phyloP scores from a whole-genome alignment of 2,329 filamentous ascomycete species.

The Mycosphaerella sp. region DNA sequence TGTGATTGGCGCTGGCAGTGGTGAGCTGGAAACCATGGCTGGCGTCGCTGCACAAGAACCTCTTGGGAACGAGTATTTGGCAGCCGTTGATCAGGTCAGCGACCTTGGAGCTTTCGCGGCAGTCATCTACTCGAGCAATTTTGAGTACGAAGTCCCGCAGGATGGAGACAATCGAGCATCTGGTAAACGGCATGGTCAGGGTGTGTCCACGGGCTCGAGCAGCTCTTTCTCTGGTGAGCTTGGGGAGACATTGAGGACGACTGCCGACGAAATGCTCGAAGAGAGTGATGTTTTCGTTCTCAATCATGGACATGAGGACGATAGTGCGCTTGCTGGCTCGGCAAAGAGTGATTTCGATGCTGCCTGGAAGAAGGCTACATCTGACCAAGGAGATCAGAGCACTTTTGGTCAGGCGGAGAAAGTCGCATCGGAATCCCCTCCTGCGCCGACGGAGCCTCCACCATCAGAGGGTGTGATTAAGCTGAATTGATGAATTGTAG shows the following conservation, averaged over 20 bases:
- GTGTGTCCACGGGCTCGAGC: slow-evolving; percentile 11
- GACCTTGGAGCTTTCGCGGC: slow-evolving; percentile 80
- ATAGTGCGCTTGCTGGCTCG: slow-evolving; percentile 6
- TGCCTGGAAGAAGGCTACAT: slow-evolving; percentile 20
- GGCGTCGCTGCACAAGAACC: slow-evolving; percentile 26
- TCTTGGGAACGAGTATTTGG: slow-evolving; percentile 45
- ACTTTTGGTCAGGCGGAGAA: background rate
- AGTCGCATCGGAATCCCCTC: background rate
- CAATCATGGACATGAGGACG: slow-evolving; percentile 13
- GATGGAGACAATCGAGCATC: slow-evolving; percentile 6
- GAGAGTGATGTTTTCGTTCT: slow-evolving; percentile 21
- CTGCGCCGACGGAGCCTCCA: background rate
- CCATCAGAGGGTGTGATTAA: background rate
- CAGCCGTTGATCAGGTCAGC: slow-evolving; percentile 66
- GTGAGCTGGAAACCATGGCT: slow-evolving; percentile 49
- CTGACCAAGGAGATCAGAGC: background rate
- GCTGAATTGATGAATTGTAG: background rate
- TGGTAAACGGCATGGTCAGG: slow-evolving; percentile 1
- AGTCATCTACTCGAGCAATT: slow-evolving; percentile 82
- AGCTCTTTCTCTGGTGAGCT: slow-evolving; percentile 15
- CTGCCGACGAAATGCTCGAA: slow-evolving; percentile 16
- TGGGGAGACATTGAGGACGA: slow-evolving; percentile 10
- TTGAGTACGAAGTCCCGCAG: slow-evolving; percentile 47
- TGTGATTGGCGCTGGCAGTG: slow-evolving; percentile 70
- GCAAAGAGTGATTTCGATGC: slow-evolving; percentile 19